phyloP scores from a whole-genome alignment of 441 rosid genomes.

The Raphanus hybrid region DNA sequence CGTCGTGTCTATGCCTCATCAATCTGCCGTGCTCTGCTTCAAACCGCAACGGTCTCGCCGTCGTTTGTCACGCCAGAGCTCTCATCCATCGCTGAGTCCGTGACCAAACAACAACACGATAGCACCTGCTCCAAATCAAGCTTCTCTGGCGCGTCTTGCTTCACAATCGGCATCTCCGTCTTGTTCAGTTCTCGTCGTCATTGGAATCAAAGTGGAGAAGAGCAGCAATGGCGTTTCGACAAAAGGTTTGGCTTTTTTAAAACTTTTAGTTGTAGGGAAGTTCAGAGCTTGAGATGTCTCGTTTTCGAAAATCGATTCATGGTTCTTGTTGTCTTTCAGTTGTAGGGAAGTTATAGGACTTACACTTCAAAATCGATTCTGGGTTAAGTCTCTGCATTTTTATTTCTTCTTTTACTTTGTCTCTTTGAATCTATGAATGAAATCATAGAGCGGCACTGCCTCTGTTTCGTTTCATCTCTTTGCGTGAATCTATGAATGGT shows the following conservation, averaged over 20 bases:
- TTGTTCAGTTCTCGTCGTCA: neutral
- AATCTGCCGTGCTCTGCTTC: no score
- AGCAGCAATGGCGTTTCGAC: neutral
- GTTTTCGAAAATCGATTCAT: no score
- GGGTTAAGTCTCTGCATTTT: neutral
- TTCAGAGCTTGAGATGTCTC: neutral
- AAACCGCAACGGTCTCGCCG: no score
- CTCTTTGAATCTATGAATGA: neutral
- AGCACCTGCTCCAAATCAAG: no score
- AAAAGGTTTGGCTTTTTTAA: neutral
- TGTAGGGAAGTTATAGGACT: neutral
- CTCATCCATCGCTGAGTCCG: neutral
- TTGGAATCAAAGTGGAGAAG: neutral
- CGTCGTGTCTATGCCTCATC: no score
- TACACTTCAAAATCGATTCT: neutral
- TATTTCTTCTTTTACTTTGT: neutral
- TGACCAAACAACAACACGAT: neutral
- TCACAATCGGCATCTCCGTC: neutral
- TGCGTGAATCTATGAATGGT: neutral
- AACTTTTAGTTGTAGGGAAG: neutral
- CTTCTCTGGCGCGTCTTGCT: no score
- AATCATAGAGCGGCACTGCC: neutral
- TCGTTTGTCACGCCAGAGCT: no score
- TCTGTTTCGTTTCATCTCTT: constrained; percentile 39
- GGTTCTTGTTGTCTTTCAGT: neutral